Percentiles rank a stretch among this genome's conserved stretches.
These are phyloP conservation scores for Mycena filopes DNA, from an alignment of 768 basidiomycete species.

Conservation along the genomic window DNA sequence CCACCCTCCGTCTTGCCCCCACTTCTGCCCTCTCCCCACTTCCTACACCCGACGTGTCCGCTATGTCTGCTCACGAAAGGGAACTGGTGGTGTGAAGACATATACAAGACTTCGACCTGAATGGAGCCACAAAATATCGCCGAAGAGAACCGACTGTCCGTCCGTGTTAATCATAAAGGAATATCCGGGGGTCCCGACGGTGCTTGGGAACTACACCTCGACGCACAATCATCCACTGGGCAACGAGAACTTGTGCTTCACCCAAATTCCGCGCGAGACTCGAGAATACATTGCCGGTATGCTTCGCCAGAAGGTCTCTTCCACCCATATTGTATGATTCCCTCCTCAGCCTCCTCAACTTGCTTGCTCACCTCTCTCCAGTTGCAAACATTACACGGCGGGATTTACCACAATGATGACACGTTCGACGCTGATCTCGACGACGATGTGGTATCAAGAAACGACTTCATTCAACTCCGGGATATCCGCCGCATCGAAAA, in stretches of 20 bases:
- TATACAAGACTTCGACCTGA: neutral
- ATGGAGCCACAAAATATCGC: neutral
- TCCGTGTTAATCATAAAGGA: neutral
- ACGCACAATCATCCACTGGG: neutral
- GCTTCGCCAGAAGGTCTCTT: neutral
- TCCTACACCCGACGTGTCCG: neutral
- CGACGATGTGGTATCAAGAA: constrained; percentile 38
- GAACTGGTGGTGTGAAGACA: neutral
- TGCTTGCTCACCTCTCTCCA: neutral
- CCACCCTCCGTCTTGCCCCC: too few relatives aligned
- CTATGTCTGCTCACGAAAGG: neutral
- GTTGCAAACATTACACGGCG: neutral
- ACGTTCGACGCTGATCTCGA: neutral
- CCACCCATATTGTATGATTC: constrained; percentile 6
- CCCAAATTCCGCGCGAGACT: neutral
- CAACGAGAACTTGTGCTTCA: neutral
- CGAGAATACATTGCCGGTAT: constrained; percentile 12
- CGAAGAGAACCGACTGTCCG: constrained; percentile 1
- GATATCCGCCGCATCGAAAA: constrained; percentile 34
- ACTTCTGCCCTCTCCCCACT: too few relatives aligned
- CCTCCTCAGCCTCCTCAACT: neutral
- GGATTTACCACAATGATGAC: neutral
- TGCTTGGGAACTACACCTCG: neutral
- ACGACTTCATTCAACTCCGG: constrained; percentile 29
- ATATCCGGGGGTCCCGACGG: neutral